phyloP scores from a whole-genome alignment of 441 rosid species.

The Syzygium malaccense region DNA sequence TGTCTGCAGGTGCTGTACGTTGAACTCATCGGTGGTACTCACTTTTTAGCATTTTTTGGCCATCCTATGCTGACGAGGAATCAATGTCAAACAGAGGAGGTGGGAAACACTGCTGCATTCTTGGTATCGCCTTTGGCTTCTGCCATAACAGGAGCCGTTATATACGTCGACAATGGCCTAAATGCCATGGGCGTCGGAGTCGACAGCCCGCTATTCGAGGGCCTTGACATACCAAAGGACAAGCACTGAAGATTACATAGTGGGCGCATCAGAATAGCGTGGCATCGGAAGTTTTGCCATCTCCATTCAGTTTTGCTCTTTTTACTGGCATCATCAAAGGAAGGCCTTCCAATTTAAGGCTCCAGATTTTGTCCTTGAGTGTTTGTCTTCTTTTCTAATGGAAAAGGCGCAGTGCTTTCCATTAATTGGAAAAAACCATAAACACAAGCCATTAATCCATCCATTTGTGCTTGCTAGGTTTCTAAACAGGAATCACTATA shows the following conservation, averaged over 20 bases:
- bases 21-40: neutral
- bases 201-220: conserved; percentile 72
- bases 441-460: neutral
- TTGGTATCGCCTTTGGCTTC: conserved; percentile 13
- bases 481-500: neutral
- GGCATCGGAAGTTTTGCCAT: neutral
- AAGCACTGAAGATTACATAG: neutral
- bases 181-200: conserved; percentile 92
- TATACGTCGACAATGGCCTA: conserved; percentile 90
- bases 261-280: neutral
- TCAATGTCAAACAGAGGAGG: conserved; percentile 54
- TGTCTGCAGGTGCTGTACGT: conserved; percentile 55
- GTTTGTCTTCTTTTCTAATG: neutral
- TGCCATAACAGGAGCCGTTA: conserved; percentile 30
- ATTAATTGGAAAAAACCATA: neutral
- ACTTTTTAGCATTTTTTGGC: neutral
- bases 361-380: neutral
- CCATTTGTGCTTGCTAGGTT: neutral
- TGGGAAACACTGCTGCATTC: conserved; percentile 14
- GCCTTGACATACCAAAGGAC: conserved; percentile 52
- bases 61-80: neutral
- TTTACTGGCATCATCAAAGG: neutral
- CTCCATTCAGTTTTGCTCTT: neutral
- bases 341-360: neutral
- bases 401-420: neutral